These are phyloP conservation scores for Sporothrix luriei DNA, from an alignment of 2,329 filamentous ascomycete genomes.

Conservation along the genomic window DNA sequence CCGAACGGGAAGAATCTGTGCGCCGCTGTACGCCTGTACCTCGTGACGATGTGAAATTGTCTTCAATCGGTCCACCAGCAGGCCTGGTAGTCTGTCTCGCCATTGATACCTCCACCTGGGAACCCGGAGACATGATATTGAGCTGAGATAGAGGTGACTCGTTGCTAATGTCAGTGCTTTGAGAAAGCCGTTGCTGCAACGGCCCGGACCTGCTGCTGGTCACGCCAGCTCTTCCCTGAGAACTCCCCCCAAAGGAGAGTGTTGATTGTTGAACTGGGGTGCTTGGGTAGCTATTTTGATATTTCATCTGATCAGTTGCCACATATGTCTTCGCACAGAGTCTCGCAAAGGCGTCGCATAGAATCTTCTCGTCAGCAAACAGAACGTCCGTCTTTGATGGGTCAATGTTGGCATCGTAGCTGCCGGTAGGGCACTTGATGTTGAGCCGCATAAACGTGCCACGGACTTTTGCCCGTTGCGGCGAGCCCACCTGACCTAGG, in stretches of 20 bases:
- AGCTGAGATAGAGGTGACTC: not conserved
- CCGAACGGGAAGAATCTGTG: not conserved
- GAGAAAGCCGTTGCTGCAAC: not conserved
- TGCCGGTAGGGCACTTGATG: constrained; percentile 62
- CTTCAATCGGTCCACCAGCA: not conserved
- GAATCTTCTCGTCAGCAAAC: constrained; percentile 58
- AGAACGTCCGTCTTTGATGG: constrained; percentile 72
- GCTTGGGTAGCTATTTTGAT: not conserved
- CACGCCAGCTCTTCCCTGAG: not conserved
- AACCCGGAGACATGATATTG: not conserved
- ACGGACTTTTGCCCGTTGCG: constrained; percentile 40
- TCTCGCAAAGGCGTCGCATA: constrained; percentile 52
- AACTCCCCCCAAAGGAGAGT: not conserved
- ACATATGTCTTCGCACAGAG: constrained; percentile 43
- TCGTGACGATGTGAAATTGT: not conserved
- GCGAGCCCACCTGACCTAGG: constrained; percentile 29
- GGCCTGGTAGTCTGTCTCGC: not conserved
- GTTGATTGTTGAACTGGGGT: constrained; percentile 18
- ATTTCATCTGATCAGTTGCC: not conserved
- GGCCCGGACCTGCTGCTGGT: not conserved
- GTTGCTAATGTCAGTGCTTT: not conserved
- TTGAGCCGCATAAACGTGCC: constrained; percentile 66
- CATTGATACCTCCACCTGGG: not conserved
- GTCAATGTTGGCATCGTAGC: constrained; percentile 73
- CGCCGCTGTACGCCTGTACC: not conserved